These are phyloP conservation scores for Auriscalpium orientale DNA, from an alignment of 768 basidiomycete genomes.

Conservation along the genomic window DNA sequence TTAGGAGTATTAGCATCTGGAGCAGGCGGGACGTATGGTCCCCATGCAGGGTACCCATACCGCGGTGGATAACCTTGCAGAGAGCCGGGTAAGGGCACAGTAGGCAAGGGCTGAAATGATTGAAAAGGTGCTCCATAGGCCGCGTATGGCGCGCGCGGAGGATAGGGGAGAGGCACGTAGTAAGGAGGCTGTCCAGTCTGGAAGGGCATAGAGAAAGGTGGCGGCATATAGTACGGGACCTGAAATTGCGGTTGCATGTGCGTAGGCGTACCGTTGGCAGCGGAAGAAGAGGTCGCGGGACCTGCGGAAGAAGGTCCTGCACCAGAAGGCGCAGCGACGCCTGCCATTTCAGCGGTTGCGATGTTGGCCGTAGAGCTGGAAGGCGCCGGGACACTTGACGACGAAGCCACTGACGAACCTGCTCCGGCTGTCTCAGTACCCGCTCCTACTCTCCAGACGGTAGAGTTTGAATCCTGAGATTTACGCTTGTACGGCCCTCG, in stretches of 20 bases:
- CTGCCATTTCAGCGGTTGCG: not conserved
- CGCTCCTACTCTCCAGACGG: not conserved
- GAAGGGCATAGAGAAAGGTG: conserved; percentile 27
- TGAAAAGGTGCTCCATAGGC: conserved; percentile 2
- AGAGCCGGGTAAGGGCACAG: not conserved
- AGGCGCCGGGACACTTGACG: not conserved
- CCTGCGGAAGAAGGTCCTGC: not conserved
- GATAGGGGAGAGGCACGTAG: conserved; percentile 17
- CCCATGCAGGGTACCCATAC: too few relatives aligned
- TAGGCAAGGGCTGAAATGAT: not conserved
- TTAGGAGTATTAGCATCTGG: too few relatives aligned
- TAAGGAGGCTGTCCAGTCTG: conserved; percentile 14
- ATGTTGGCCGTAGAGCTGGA: conserved; percentile 1
- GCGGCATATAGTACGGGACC: conserved; percentile 32
- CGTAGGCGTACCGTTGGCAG: conserved; percentile 15
- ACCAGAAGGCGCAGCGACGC: not conserved
- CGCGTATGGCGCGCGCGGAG: conserved; percentile 9
- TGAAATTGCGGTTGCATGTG: conserved; percentile 14
- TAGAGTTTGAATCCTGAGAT: not conserved
- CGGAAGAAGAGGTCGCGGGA: not conserved
- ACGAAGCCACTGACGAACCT: not conserved
- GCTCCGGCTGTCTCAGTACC: too few relatives aligned
- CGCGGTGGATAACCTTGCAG: not conserved
- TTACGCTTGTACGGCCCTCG: not conserved
- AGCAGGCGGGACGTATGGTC: too few relatives aligned